Evolutionary conservation across 2,329 filamentous ascomycete genomes (phyloP).

Genomic region (Rasamsonia emersonii): DNA sequence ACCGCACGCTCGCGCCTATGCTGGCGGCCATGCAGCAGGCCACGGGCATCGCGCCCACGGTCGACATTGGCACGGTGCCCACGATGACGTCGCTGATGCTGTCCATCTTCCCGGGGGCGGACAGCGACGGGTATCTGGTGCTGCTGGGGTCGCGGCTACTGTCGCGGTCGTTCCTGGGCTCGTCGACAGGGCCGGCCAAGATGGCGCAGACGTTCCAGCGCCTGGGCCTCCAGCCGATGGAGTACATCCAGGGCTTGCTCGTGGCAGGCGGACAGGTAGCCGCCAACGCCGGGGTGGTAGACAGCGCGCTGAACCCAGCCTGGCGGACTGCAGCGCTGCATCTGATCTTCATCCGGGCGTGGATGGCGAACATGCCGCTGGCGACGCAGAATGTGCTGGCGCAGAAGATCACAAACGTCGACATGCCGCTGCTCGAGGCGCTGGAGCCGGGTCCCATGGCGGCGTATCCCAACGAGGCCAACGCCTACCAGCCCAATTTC

Average conservation of each 20-base stretch:
- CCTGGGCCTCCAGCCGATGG: slow-evolving; percentile 13
- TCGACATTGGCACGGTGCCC: slow-evolving; percentile 13
- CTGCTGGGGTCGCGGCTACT: slow-evolving; percentile 25
- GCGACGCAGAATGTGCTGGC: slow-evolving; percentile 27
- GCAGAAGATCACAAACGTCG: slow-evolving; percentile 24
- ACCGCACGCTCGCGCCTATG: slow-evolving; percentile 13
- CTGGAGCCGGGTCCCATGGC: slow-evolving; percentile 20
- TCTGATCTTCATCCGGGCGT: slow-evolving; percentile 8
- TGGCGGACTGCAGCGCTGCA: slow-evolving; percentile 18
- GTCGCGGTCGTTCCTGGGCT: slow-evolving; percentile 22
- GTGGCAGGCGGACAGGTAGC: slow-evolving; percentile 31
- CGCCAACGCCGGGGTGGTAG: slow-evolving; percentile 28
- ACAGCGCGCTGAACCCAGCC: slow-evolving; percentile 14
- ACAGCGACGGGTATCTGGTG: slow-evolving; percentile 14
- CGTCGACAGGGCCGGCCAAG: slow-evolving; percentile 13
- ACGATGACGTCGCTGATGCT: slow-evolving; percentile 12
- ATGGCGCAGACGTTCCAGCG: slow-evolving; percentile 31
- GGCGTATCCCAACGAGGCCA: slow-evolving; percentile 31
- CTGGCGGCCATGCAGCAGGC: slow-evolving; percentile 11
- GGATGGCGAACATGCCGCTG: slow-evolving; percentile 17
- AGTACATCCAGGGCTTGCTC: slow-evolving; percentile 19
- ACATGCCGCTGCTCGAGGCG: slow-evolving; percentile 14
- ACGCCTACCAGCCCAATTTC: slow-evolving; percentile 32
- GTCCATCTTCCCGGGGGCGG: slow-evolving; percentile 14
- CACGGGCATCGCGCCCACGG: slow-evolving; percentile 10